Base-by-base conservation (phyloP, 306 rosid species). In the Malus sylvestris region DNA sequence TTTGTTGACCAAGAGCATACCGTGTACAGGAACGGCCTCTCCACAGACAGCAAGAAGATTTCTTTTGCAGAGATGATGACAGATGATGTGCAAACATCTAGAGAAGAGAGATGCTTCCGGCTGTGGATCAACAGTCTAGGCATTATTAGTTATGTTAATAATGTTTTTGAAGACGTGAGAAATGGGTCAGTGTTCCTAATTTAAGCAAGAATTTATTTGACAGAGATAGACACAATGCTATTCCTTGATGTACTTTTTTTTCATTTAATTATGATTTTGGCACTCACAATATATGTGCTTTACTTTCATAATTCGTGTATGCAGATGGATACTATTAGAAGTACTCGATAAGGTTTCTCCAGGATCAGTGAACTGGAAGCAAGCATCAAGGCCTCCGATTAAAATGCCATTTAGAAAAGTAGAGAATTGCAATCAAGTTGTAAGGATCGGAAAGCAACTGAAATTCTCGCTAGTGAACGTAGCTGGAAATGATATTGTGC, bases 71-170 rank as follows among this genome's bases (percentile, higher is more conserved):
- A 89, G 91, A 96, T 92, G 94, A 92, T 96, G 91, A 65, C 94
- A 2, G 99, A 96, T 19, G 99, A 96, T 67, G 89, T 91, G 81
- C 93, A 87, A 83, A 93, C 97, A 55, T 96, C 84, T 82, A 86
- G 96, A 87, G 99, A 96, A 83, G 99, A 96, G 85, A 91, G 99
- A 83, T 96, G 98, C 81, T 96, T 86, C 71, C 90, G 99, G 69
- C 70, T 92, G 76, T 96, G 98, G 99, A 91, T 96, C 86, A 92
- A 96, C 77, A 96, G 98, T 86, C 89, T 96, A 51, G 98, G 98
- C 62, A 91, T 96, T 81, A 81, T 77, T 78, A 84, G 89, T 44
- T 80, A 78, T 23, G 88, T 96, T 59, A 86, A 89, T 81, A 92
- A 90, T 77, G 89, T 96, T 40, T 96, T 96, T 67, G 99, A 96